Conservation (phyloP, 2,329 filamentous ascomycete genomes). For the Sordariomycetes sp. region DNA sequence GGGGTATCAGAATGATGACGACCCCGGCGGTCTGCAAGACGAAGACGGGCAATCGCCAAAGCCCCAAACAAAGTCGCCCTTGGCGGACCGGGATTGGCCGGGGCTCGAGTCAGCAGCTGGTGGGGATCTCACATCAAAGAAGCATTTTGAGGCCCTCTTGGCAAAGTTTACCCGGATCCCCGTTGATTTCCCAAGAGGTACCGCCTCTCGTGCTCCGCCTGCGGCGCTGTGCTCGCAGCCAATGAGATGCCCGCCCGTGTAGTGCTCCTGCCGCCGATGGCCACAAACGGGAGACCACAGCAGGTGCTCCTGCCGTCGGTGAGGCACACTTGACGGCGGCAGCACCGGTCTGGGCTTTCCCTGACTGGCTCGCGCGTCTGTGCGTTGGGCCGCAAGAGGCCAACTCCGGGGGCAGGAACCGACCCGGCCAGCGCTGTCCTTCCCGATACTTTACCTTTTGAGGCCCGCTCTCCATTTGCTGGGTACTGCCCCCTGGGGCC, state of each 20-base stretch:
- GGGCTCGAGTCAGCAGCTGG: neutral
- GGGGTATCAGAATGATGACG: neutral
- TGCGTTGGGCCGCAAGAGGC: slow-evolving; percentile 2
- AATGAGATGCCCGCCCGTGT: neutral
- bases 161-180: neutral
- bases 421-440: neutral
- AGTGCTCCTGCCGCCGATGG: neutral
- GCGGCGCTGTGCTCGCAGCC: neutral
- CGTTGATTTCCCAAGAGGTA: neutral
- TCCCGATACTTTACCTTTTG: neutral
- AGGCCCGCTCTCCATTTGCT: neutral
- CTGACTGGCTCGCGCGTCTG: slow-evolving; percentile 1
- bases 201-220: neutral
- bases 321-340: neutral
- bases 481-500: neutral
- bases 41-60: neutral
- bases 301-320: neutral
- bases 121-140: neutral
- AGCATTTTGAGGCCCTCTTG: slow-evolving; percentile 5
- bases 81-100: neutral
- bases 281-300: neutral
- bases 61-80: neutral
- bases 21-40: neutral
- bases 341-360: neutral
- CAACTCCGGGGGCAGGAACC: neutral